These are phyloP conservation scores for Rugosomyces carneus DNA, from an alignment of 1,284 basidiomycete species.

Conservation along the genomic window DNA sequence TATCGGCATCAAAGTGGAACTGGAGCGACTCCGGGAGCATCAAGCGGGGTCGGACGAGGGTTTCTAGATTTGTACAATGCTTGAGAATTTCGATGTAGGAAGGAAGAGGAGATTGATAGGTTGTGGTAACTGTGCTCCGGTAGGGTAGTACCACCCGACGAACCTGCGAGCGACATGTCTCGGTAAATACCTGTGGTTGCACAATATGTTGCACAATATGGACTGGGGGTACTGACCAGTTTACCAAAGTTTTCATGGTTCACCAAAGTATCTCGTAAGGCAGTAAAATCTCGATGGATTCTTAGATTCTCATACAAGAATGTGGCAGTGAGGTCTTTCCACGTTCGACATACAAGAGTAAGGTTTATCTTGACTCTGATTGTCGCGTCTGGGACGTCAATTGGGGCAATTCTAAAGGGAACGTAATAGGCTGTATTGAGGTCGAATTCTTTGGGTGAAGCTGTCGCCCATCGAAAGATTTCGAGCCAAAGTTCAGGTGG, in stretches of 20 bases:
- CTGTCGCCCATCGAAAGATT: slow-evolving; percentile 41
- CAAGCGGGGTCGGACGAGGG: slow-evolving; percentile 45
- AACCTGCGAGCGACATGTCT: slow-evolving; percentile 38
- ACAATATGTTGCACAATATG: neutral
- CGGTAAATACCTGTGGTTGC: slow-evolving; percentile 3
- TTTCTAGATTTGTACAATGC: slow-evolving; percentile 44
- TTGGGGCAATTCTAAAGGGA: slow-evolving; percentile 30
- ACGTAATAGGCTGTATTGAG: slow-evolving; percentile 26
- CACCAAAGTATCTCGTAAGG: slow-evolving; percentile 25
- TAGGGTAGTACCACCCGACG: slow-evolving; percentile 56
- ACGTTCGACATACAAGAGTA: slow-evolving; percentile 50
- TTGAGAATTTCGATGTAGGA: slow-evolving; percentile 39
- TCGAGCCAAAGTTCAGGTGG: slow-evolving; percentile 48
- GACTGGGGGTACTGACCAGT: slow-evolving; percentile 26
- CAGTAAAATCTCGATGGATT: slow-evolving; percentile 27
- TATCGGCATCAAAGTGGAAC: slow-evolving; percentile 49
- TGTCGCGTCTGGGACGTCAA: slow-evolving; percentile 16
- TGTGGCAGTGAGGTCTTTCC: slow-evolving; percentile 38
- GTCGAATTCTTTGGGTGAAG: slow-evolving; percentile 18
- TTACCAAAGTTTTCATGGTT: slow-evolving; percentile 25
- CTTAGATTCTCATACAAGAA: slow-evolving; percentile 51
- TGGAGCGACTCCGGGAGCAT: slow-evolving; percentile 25
- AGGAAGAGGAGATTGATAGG: slow-evolving; percentile 21
- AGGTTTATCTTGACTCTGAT: slow-evolving; percentile 35
- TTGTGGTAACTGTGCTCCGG: slow-evolving; percentile 39